Base-by-base conservation (phyloP, 371 early-diverging fungal species). In the Apophysomyces ossiformis region DNA sequence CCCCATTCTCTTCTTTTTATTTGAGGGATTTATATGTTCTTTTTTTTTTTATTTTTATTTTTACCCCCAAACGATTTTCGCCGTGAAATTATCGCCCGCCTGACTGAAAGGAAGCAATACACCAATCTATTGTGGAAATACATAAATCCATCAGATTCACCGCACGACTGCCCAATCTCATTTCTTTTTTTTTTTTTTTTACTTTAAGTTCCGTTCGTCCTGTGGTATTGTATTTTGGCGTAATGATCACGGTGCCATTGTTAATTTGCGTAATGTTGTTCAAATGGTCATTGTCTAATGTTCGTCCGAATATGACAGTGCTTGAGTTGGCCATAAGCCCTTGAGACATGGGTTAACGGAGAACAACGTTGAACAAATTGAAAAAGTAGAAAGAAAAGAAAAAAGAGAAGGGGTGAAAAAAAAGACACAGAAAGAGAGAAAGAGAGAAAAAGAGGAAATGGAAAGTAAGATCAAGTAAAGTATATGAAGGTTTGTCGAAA, bases 41-140 rank as follows among this genome's bases (percentile, higher is more conserved):
- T 1, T 21, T 21, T 21, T 26, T 26, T 26, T 26, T 26, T 26
- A 2, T 26, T 1, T 26, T 3, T n/a, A n/a, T n/a, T 35, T 39
- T 71, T 77, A 83, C 83, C 80, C 80, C 83, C 83, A 83, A 26
- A 83, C 83, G 58, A 80, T 78, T 56, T 83, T 67, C 15, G 73
- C 75, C 37, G 83, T 83, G 41, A 79, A 68, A 37, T 75, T 73
- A 61, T 80, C 78, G 35, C 69, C 68, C 13, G 66, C 78, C 54
- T 79, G 80, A 60, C 77, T 76, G 58, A 83, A 80, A 13, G 83
- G 83, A 43, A 83, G 66, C 35, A 83, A 58, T 7, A 83, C 66
- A 60, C 83, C 83, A 60, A 83, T 73, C 80, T 82, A 64, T 18
- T 50, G 9, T 21, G 21, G 54, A 47, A 12, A 32, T 26, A 26